Evolutionary conservation across 805 yeast genomes (phyloP).

Genomic region (Sugiyamaella qingdaonensis): DNA sequence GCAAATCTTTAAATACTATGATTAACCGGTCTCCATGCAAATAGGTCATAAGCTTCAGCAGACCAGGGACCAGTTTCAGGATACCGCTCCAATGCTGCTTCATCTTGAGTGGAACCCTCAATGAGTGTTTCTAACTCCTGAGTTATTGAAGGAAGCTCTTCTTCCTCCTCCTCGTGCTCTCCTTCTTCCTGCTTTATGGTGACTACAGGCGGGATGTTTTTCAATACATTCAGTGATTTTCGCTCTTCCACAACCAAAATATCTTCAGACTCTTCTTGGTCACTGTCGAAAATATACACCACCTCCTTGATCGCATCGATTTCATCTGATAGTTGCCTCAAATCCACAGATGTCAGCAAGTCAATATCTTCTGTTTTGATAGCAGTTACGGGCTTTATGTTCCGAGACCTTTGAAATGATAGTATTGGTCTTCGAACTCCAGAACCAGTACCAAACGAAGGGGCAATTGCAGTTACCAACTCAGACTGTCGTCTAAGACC

Average conservation of each 20-base stretch:
- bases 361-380: background rate
- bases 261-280: background rate
- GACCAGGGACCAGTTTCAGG: slow-evolving; percentile 30
- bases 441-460: background rate
- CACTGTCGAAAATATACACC: background rate
- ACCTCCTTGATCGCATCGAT: background rate
- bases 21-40: slow-evolving; percentile 26
- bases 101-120: background rate
- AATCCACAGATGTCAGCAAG: background rate
- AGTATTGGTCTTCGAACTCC: background rate
- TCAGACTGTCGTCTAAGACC: too few species aligned
- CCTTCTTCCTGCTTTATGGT: background rate
- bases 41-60: slow-evolving; percentile 27
- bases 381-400: background rate
- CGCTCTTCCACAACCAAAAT: background rate
- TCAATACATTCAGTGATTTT: background rate
- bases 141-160: background rate
- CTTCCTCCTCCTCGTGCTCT: background rate
- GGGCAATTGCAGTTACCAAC: background rate
- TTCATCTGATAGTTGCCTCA: background rate
- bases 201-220: background rate
- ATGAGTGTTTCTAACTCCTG: background rate
- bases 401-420: background rate
- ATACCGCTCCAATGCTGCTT: background rate
- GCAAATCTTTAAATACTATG: background rate